Evolutionary conservation across 495 filamentous ascomycete species (phyloP).

Genomic region (Xylaria nigripes): DNA sequence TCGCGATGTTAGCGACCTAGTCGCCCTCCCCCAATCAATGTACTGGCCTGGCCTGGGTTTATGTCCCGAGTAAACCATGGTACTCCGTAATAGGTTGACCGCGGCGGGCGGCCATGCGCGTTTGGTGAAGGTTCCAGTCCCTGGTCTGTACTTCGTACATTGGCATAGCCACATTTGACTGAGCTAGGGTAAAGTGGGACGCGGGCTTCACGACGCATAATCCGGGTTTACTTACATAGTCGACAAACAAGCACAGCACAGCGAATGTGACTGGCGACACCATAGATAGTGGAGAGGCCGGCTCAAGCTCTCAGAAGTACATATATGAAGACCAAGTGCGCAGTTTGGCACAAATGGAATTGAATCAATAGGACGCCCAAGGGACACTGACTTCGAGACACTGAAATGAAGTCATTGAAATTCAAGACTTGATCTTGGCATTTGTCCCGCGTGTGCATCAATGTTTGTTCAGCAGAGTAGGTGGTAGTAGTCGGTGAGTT

Average conservation of each 20-base stretch:
- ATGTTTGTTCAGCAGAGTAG: not conserved
- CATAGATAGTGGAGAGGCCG: no score
- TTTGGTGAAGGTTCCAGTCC: not conserved
- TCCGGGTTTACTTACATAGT: not conserved
- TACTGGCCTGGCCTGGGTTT: not conserved
- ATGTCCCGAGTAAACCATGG: not conserved
- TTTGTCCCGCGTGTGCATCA: not conserved
- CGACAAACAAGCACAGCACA: not conserved
- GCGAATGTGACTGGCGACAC: not conserved
- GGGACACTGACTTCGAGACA: constrained; percentile 1
- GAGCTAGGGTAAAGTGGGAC: not conserved
- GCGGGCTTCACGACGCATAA: not conserved
- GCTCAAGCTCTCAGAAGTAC: constrained; percentile 1
- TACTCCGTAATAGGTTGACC: not conserved
- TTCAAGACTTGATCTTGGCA: not conserved
- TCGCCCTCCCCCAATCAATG: not conserved
- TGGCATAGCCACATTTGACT: not conserved
- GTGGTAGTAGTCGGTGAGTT: not conserved
- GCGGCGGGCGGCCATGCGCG: constrained; percentile 8
- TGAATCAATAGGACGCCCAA: not conserved
- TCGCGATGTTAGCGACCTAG: not conserved
- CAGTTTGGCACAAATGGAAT: not conserved
- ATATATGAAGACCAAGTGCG: not conserved
- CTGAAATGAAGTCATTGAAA: not conserved
- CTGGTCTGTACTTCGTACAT: not conserved